Evolutionary conservation across 2,329 filamentous ascomycete genomes (phyloP).

Genomic region (Myriosclerotinia duriaeana): DNA sequence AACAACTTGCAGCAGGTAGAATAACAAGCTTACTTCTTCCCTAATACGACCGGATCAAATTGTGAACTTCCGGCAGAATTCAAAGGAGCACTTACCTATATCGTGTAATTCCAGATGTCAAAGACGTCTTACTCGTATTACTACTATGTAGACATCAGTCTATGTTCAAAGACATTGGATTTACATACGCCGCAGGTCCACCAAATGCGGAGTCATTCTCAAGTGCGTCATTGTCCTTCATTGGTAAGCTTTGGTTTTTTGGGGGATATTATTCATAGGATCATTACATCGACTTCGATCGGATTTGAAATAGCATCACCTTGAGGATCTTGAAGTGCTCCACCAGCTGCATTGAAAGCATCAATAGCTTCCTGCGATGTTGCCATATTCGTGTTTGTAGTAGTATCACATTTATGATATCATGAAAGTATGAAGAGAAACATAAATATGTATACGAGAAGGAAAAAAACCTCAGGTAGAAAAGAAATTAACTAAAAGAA

Average conservation of each 20-base stretch:
- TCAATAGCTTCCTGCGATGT: slow-evolving; percentile 19
- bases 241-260: slow-evolving; percentile 9
- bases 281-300: slow-evolving; percentile 21
- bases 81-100: slow-evolving; percentile 20
- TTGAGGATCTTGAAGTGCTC: background rate
- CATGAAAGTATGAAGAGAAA: background rate
- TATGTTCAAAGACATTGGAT: background rate
- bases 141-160: slow-evolving; percentile 14
- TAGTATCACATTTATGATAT: background rate
- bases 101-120: slow-evolving; percentile 25
- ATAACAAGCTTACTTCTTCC: slow-evolving; percentile 17
- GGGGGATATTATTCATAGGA: background rate
- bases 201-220: slow-evolving; percentile 20
- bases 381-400: slow-evolving; percentile 2
- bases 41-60: background rate
- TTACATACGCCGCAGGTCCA: slow-evolving; percentile 1
- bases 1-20: background rate
- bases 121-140: slow-evolving; percentile 24
- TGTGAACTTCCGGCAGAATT: background rate
- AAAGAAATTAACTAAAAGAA: background rate
- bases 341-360: slow-evolving; percentile 11
- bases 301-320: background rate
- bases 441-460: slow-evolving; percentile 1
- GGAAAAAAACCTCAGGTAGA: background rate
- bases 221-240: slow-evolving; percentile 9